Conservation (phyloP, 208 protist genomes). For the Phytomonas francai region DNA sequence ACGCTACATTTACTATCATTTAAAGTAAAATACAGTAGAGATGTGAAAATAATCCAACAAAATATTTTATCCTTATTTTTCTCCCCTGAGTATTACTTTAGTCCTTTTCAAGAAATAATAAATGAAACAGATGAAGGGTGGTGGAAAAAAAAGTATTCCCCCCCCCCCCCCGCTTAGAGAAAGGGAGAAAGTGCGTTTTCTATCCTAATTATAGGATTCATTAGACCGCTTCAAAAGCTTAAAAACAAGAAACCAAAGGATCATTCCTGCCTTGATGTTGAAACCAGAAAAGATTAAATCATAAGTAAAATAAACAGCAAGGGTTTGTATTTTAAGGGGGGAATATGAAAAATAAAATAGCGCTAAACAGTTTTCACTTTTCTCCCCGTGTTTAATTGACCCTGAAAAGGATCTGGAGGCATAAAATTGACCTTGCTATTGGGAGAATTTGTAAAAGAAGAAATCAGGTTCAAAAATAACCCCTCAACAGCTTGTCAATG, state of each 20-base stretch:
- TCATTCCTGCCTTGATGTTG: background rate
- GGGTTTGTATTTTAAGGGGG: background rate
- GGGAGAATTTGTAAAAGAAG: background rate
- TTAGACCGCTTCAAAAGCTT: background rate
- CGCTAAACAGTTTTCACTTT: background rate
- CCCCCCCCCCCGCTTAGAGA: too few relatives aligned
- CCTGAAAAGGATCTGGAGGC: background rate
- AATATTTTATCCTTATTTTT: background rate
- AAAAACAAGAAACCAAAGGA: background rate
- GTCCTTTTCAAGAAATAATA: background rate
- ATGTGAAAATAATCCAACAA: background rate
- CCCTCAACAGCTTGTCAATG: background rate
- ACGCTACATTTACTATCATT: background rate
- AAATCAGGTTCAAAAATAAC: background rate
- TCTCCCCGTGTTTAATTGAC: background rate
- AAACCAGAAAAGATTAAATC: background rate
- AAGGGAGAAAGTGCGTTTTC: background rate
- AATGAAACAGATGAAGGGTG: background rate
- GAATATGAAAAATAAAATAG: background rate
- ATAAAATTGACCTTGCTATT: background rate
- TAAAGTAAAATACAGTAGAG: background rate
- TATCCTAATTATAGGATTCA: background rate
- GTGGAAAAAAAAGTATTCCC: background rate
- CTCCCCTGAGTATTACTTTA: background rate
- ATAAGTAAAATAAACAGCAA: background rate